Evolutionary conservation across 169 alveolate species (phyloP), one percentile per base, ranked within the genome.

Genomic region (Theileria equi): DNA sequence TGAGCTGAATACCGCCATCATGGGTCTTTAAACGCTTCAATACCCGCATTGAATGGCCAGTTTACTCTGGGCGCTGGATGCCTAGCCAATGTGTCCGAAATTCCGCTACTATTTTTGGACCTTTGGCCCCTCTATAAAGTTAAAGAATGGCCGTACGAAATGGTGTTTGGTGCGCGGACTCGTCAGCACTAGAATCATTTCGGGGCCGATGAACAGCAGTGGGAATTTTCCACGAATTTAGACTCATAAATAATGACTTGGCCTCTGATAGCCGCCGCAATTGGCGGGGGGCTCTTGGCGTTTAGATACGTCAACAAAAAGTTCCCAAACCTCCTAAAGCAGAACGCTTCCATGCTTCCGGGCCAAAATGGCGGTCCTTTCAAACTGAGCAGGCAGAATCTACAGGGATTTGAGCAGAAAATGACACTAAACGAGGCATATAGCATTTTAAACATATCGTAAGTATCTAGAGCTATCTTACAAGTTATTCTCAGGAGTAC

Each of bases 381-480:
- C 6, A 62, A 65, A 5, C 44, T 71, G 5, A 55, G 69, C 16
- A 68, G 72, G 34, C 50, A 62, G 54, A 71, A 49, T 43, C 60
- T 84, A 44, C 49, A 67, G 25, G 91, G 91, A n/a, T 84, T 84
- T 68, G 91, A 80, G 32, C 83, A 71, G 31, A 71, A 80, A 26
- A 84, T 84, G 91, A 52, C 91, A 29, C 61, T 44, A 26, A 66
- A 88, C 3, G 91, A 84, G 54, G 91, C 91, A 2, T 80, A 76
- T 60, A 80, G 60, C 63, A 84, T 84, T 35, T 38, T 84, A n/a
- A 84, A 84, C 58, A 71, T 84, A 10, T 57, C 81, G 54, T 61
- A 61, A 61, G 72, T 16, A 16, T 17, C 16, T 10, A 29, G 50
- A 26, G 25, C 17, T 8, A 40, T n/a, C 53, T 13, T n/a, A 11